Evolutionary conservation across 2,329 filamentous ascomycete genomes (phyloP).

Genomic region (Leptodontidium sp.): DNA sequence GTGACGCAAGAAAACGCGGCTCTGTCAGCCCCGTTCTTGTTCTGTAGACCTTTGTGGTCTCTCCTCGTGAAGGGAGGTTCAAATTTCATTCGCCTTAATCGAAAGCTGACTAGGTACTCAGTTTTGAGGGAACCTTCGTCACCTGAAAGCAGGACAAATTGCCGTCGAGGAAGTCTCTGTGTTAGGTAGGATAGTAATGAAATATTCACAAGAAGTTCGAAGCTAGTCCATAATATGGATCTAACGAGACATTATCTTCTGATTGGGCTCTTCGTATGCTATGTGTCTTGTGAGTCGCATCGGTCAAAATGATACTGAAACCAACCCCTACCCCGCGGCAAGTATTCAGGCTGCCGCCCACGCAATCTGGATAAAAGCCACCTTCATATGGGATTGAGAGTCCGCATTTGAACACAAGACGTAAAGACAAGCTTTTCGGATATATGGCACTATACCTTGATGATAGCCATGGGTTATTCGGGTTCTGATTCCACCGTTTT

Average conservation of each 20-base stretch:
- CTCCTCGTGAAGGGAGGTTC: too few relatives aligned
- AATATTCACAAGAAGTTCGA: too few relatives aligned
- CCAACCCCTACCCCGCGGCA: not conserved
- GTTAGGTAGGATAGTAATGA: too few relatives aligned
- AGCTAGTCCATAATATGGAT: too few relatives aligned
- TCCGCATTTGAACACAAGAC: not conserved
- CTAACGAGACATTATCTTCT: not conserved
- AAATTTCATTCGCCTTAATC: too few relatives aligned
- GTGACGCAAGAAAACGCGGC: not conserved
- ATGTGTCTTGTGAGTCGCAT: not conserved
- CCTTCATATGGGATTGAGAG: not conserved
- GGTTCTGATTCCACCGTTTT: constrained; percentile 5
- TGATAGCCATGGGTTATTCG: not conserved
- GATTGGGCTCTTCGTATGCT: not conserved
- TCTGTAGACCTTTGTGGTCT: too few relatives aligned
- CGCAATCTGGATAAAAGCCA: constrained; percentile 5
- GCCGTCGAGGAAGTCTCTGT: too few relatives aligned
- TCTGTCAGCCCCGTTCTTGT: too few relatives aligned
- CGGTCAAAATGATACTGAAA: not conserved
- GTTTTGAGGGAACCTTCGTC: too few relatives aligned
- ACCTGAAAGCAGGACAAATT: too few relatives aligned
- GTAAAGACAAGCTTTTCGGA: constrained; percentile 11
- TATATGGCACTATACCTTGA: not conserved
- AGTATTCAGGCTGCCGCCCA: not conserved
- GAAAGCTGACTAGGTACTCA: too few relatives aligned